These are phyloP conservation scores for Anthoceros angustus DNA, from an alignment of 225 moss, liverwort and hornwort species.

Conservation along the genomic window DNA sequence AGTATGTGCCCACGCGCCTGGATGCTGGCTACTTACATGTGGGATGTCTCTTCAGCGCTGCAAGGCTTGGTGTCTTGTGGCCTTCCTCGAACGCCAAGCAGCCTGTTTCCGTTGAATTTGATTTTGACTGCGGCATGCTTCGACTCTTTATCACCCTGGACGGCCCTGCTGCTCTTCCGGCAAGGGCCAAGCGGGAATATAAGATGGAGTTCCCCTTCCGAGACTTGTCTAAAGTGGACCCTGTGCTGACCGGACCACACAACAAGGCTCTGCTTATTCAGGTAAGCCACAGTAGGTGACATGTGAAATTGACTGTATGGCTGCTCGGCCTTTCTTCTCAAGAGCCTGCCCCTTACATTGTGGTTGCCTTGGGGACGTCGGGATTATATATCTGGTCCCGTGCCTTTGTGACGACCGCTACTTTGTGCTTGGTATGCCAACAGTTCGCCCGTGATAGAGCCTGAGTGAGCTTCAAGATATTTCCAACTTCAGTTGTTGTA, in stretches of 20 bases:
- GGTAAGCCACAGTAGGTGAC: slow-evolving; percentile 12
- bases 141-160: slow-evolving; percentile 17
- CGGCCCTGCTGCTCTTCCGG: background rate
- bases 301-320: background rate
- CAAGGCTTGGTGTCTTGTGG: background rate
- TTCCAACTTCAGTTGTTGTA: too few species aligned
- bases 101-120: slow-evolving; percentile 27
- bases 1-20: background rate
- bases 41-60: background rate
- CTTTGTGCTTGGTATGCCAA: too few species aligned
- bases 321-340: background rate
- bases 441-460: too few species aligned
- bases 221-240: slow-evolving; percentile 25
- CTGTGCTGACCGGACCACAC: slow-evolving; percentile 22
- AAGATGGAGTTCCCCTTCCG: slow-evolving; percentile 42
- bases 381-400: too few species aligned
- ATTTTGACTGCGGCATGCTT: slow-evolving; percentile 23
- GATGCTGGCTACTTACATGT: background rate
- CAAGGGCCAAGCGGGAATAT: slow-evolving; percentile 17
- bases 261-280: slow-evolving; percentile 27
- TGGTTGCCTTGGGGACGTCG: background rate
- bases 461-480: too few species aligned
- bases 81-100: background rate
- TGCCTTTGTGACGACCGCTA: background rate
- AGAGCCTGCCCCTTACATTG: background rate